phyloP scores from a whole-genome alignment of 202 grass and related monocot species.

The Cymbopogon flexuosus region DNA sequence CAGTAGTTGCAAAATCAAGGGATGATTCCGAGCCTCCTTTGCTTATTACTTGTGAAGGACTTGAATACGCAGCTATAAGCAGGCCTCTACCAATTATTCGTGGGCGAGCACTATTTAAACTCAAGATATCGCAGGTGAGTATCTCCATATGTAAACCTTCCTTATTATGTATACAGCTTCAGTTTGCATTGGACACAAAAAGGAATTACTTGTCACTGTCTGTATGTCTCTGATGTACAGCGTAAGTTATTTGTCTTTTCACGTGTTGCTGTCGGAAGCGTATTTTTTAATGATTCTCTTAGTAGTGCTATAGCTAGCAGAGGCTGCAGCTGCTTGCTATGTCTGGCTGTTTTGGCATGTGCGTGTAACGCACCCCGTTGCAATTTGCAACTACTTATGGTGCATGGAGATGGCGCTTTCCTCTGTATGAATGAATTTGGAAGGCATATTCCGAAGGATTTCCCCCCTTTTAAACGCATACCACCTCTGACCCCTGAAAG shows the following conservation, averaged over 20 bases:
- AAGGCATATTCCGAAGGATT: background rate
- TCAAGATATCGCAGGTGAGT: slow-evolving; percentile 89
- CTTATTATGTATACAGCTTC: slow-evolving; percentile 4
- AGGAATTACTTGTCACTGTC: background rate
- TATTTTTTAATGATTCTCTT: background rate
- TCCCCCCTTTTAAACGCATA: background rate
- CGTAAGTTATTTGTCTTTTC: background rate
- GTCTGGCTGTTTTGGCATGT: background rate
- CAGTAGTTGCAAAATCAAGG: slow-evolving; percentile 74
- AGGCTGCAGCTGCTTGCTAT: background rate
- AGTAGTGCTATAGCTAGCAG: background rate
- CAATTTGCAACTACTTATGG: background rate
- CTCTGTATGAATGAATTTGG: background rate
- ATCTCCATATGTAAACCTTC: slow-evolving; percentile 12
- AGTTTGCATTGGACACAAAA: background rate
- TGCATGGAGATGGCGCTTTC: background rate
- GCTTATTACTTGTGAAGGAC: slow-evolving; percentile 68
- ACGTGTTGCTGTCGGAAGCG: slow-evolving; percentile 7
- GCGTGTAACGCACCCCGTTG: background rate
- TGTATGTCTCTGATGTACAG: background rate
- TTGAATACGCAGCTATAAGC: slow-evolving; percentile 77
- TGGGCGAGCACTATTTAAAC: slow-evolving; percentile 78
- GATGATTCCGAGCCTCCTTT: slow-evolving; percentile 86
- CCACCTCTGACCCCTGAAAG: background rate
- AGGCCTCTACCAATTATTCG: slow-evolving; percentile 66